Evolutionary conservation across 2,329 filamentous ascomycete genomes (phyloP), one percentile per base, ranked within the genome.

Genomic region (Zasmidium angulare): DNA sequence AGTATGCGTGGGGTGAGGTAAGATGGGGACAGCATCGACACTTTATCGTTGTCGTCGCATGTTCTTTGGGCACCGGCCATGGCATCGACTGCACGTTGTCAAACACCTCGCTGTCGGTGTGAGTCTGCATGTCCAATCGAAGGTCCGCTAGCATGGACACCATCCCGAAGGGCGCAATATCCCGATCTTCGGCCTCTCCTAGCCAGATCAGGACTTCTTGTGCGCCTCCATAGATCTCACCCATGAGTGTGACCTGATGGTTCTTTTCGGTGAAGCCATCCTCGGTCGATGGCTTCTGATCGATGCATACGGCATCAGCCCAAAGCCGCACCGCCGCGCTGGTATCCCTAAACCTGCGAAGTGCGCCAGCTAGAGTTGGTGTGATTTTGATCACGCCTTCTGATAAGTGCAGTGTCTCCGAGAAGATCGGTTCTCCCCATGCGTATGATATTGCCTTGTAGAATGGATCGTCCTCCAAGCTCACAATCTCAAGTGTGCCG

Each of bases 291-390:
- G n/a, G n/a, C 10, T 20, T 23, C 21, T 57, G 55, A 21, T 52
- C 36, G 21, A 57, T 52, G 21, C 55, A 57, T 6, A 57, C 17
- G 9, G 55, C 55, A 47, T 57, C 55, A 20, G 48, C 40, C 55
- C 55, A 57, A 17, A 46, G 29, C 36, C 9, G 20, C 31, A 9
- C 14, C 2, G 19, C 17, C 0, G 22, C 20, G 2, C 46, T 3
- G 11, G 9, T 7, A 20, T n/a, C 9, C 20, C 46, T 11, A 22
- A 54, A 46, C 14, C 20, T 14, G 21, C 36, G 12, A 1, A 54
- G n/a, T 12, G 52, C 52, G 3, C 26, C 20, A 9, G 10, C 22
- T 1, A 54, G 52, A 47, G 43, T 46, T 0, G 2, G 22, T 9
- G 36, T 54, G 7, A 54, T 36, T 17, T 26, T 43, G 14, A 54